These are phyloP conservation scores for Aspergillus sp. DNA, from an alignment of 2,329 filamentous ascomycete species.

Conservation along the genomic window DNA sequence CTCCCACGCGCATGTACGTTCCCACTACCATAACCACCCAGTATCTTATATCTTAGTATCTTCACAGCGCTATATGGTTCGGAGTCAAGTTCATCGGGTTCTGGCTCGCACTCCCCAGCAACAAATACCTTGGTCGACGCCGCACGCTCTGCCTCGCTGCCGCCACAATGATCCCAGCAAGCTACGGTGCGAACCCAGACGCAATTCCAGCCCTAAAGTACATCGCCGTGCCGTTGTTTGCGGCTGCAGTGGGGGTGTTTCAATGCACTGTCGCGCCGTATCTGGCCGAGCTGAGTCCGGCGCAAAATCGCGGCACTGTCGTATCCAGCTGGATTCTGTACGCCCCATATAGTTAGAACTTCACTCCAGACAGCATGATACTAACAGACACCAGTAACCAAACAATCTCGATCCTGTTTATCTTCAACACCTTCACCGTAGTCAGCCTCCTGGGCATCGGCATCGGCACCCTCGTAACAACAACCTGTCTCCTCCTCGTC, in stretches of 20 bases:
- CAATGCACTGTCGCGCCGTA: neutral
- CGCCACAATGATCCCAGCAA: neutral
- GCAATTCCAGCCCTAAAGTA: neutral
- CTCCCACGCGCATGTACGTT: neutral
- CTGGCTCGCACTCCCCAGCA: neutral
- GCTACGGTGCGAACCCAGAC: neutral
- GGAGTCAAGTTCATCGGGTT: neutral
- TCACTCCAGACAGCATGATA: neutral
- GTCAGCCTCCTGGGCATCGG: neutral
- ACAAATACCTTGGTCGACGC: neutral
- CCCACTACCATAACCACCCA: neutral
- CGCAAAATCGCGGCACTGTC: neutral
- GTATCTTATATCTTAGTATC: neutral
- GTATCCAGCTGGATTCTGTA: neutral
- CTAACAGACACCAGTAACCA: neutral
- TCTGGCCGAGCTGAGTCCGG: neutral
- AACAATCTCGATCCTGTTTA: neutral
- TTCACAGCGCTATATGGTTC: neutral
- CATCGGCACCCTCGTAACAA: neutral
- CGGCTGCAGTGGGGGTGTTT: neutral
- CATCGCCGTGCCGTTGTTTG: neutral
- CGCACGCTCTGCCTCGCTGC: neutral
- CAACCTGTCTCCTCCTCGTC: neutral
- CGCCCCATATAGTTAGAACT: neutral
- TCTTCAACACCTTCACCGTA: neutral